A percentile compares a stretch with the other conserved stretches of the same genome.
Evolutionary conservation across 345 rosid species (phyloP).

Genomic region (Arabidopsis suecica): DNA sequence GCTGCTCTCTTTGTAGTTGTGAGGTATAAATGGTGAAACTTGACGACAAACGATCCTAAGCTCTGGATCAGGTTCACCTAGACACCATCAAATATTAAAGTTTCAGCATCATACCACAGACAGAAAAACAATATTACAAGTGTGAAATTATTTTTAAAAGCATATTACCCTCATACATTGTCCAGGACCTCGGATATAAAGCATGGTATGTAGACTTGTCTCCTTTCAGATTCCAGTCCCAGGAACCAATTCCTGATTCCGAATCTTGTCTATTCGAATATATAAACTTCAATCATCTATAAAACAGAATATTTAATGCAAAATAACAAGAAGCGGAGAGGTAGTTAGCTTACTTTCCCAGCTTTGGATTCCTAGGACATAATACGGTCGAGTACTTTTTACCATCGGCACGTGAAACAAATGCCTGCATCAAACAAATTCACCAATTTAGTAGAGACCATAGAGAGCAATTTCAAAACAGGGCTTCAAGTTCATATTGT

Average conservation of each 20-base stretch:
- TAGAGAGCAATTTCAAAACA: background rate
- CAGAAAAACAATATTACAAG: background rate
- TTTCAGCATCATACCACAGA: background rate
- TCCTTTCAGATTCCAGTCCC: slow-evolving; percentile 96
- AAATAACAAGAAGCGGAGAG: slow-evolving; percentile 2
- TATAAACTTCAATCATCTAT: slow-evolving; percentile 23
- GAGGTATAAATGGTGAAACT: slow-evolving; percentile 90
- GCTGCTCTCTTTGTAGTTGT: slow-evolving; percentile 93
- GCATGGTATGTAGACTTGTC: slow-evolving; percentile 88
- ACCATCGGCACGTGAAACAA: slow-evolving; percentile 42
- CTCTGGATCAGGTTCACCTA: slow-evolving; percentile 95
- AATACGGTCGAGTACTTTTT: slow-evolving; percentile 43
- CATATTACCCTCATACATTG: slow-evolving; percentile 78
- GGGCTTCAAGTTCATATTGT: background rate
- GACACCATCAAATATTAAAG: slow-evolving; percentile 18
- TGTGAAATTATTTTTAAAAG: slow-evolving; percentile 2
- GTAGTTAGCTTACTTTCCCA: slow-evolving; percentile 34
- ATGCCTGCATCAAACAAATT: slow-evolving; percentile 34
- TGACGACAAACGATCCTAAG: slow-evolving; percentile 88
- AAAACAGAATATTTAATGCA: background rate
- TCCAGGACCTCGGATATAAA: slow-evolving; percentile 96
- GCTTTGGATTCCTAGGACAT: slow-evolving; percentile 37
- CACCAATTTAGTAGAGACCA: background rate
- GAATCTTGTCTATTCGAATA: slow-evolving; percentile 57
- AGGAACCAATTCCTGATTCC: slow-evolving; percentile 72